These are phyloP conservation scores for Mycogone perniciosa DNA, from an alignment of 2,329 filamentous ascomycete genomes.

Conservation along the genomic window DNA sequence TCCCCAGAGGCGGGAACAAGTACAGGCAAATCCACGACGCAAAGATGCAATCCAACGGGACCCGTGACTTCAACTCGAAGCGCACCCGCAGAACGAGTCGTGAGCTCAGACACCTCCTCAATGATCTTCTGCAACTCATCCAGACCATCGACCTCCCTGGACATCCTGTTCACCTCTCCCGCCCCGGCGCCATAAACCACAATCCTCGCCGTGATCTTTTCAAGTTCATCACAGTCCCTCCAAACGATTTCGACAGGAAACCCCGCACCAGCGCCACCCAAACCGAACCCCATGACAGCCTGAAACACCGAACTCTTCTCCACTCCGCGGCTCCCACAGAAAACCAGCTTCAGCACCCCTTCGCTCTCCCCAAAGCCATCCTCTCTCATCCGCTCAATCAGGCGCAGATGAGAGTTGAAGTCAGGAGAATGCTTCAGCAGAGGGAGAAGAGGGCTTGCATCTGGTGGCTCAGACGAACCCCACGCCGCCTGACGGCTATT, in stretches of 20 bases:
- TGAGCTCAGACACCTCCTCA: conserved; percentile 16
- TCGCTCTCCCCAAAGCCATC: conserved; percentile 14
- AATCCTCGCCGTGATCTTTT: conserved; percentile 12
- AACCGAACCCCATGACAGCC: conserved; percentile 19
- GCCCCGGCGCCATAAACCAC: conserved; percentile 11
- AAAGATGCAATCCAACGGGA: conserved; percentile 29
- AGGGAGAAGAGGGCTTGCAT: not conserved
- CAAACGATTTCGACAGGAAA: conserved; percentile 21
- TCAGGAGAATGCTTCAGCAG: not conserved
- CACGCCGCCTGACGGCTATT: no score
- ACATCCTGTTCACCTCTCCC: no score
- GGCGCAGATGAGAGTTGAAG: no score
- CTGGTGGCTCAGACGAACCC: no score
- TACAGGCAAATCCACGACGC: conserved; percentile 41
- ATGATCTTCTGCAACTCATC: conserved; percentile 19
- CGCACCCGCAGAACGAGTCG: conserved; percentile 17
- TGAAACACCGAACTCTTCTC: conserved; percentile 22
- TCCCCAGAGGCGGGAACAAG: conserved; percentile 31
- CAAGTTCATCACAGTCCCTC: conserved; percentile 7
- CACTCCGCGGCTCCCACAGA: conserved; percentile 20
- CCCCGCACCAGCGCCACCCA: conserved; percentile 18
- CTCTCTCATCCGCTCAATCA: conserved; percentile 9
- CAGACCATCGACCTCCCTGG: conserved; percentile 14
- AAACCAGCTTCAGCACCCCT: conserved; percentile 18
- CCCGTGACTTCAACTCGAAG: conserved; percentile 21